Conservation (phyloP, 208 protist species). For the Leishmania guyanensis region DNA sequence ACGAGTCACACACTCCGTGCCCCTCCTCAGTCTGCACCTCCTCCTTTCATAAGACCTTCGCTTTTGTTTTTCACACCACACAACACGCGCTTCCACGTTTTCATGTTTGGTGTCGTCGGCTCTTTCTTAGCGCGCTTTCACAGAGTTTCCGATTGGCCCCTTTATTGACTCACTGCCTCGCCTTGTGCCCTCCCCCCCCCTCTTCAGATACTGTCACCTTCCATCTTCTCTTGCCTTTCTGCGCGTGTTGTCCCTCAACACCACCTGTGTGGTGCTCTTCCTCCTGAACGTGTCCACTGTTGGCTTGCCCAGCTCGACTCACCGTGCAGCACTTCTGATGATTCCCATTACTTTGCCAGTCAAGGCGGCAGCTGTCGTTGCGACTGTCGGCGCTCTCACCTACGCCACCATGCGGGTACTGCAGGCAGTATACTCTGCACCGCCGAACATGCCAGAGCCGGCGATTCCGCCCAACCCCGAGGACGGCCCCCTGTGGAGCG, state of each 20-base stretch:
- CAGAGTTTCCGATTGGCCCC: not conserved
- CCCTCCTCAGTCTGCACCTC: not conserved
- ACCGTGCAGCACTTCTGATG: conserved; percentile 1
- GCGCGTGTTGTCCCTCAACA: not conserved
- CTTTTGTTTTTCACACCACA: not conserved
- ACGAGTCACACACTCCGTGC: not conserved
- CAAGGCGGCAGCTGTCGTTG: conserved; percentile 4
- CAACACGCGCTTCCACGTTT: not conserved
- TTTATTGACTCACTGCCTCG: not conserved
- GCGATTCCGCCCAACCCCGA: conserved; percentile 37
- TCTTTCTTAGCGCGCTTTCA: not conserved
- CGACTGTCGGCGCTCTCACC: conserved; percentile 12
- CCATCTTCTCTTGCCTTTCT: not conserved
- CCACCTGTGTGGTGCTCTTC: not conserved
- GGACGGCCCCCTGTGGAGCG: conserved; percentile 34
- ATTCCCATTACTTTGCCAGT: conserved; percentile 9
- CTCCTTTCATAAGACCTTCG: not conserved
- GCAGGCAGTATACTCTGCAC: conserved; percentile 29
- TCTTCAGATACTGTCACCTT: not conserved
- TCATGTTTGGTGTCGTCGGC: too few relatives aligned
- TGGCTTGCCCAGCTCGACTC: not conserved
- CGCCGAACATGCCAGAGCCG: conserved; percentile 46
- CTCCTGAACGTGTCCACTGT: not conserved
- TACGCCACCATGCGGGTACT: conserved; percentile 26
- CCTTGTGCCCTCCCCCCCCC: not conserved